Percentiles rank a stretch among this genome's conserved stretches.
Conservation (phyloP, 768 basidiomycete genomes). For the Grammothele lineata region DNA sequence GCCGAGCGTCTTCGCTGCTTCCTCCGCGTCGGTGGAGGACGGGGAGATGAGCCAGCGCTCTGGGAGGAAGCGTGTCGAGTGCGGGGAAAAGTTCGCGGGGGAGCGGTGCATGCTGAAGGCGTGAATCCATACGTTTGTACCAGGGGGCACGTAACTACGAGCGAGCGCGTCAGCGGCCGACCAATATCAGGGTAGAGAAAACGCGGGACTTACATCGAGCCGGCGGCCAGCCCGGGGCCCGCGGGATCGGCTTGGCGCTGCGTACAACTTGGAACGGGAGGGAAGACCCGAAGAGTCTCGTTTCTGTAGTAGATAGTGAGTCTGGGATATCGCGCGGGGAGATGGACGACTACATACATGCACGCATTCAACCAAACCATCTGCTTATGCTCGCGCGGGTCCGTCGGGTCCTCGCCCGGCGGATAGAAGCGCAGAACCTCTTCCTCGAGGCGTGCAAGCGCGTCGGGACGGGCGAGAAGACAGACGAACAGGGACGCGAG, state of each 20-base stretch:
- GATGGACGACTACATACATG: background rate
- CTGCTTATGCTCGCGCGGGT: background rate
- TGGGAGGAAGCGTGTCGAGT: slow-evolving; percentile 36
- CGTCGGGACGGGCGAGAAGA: slow-evolving; percentile 14
- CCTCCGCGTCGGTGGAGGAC: background rate
- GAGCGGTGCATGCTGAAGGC: slow-evolving; percentile 34
- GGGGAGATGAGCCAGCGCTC: slow-evolving; percentile 35
- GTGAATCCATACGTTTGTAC: background rate
- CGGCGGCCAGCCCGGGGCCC: slow-evolving; percentile 30
- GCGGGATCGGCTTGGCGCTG: slow-evolving; percentile 29
- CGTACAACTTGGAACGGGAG: slow-evolving; percentile 35
- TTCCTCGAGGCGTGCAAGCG: background rate
- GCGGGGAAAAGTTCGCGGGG: slow-evolving; percentile 39
- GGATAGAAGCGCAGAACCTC: background rate
- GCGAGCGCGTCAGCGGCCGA: background rate
- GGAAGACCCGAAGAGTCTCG: slow-evolving; percentile 40
- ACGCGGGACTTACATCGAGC: slow-evolving; percentile 24
- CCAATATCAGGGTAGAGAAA: background rate
- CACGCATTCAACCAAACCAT: background rate
- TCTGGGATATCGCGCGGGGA: background rate
- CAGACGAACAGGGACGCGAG: slow-evolving; percentile 19
- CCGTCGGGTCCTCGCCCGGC: background rate
- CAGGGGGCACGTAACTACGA: background rate
- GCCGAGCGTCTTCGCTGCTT: background rate
- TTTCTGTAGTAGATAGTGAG: slow-evolving; percentile 28